Evolutionary conservation across 768 basidiomycete species (phyloP).

Genomic region (Cantharellus anzutake): DNA sequence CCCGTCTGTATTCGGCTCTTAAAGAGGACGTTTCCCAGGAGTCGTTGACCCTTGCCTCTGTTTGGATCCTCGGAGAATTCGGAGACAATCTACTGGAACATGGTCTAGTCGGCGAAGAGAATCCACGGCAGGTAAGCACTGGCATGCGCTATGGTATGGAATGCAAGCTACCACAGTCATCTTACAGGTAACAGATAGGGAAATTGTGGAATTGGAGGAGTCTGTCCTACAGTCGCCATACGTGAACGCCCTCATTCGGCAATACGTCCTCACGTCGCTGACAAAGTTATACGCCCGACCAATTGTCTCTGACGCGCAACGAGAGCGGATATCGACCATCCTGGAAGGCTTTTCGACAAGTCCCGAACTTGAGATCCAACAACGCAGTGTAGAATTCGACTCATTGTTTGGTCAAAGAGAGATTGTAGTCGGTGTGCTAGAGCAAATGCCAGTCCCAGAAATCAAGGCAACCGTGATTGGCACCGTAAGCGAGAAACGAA

Average conservation of each 20-base stretch:
- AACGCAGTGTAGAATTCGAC: conserved; percentile 88
- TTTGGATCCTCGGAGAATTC: conserved; percentile 96
- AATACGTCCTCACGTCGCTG: conserved; percentile 77
- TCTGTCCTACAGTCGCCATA: conserved; percentile 88
- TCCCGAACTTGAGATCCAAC: conserved; percentile 87
- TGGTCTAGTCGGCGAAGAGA: conserved; percentile 65
- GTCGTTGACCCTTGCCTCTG: conserved; percentile 76
- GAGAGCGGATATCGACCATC: conserved; percentile 60
- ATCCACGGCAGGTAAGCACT: conserved; percentile 38
- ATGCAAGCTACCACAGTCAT: conserved; percentile 1
- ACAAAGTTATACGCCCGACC: conserved; percentile 79
- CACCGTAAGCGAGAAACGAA: conserved; percentile 85
- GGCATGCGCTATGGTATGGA: not conserved
- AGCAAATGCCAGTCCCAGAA: conserved; percentile 98
- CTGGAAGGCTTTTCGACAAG: conserved; percentile 71
- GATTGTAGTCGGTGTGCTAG: conserved; percentile 68
- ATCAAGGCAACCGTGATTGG: conserved; percentile 95
- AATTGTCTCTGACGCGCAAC: conserved; percentile 43
- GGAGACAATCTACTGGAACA: conserved; percentile 75
- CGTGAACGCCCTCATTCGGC: conserved; percentile 73
- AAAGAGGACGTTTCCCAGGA: conserved; percentile 90
- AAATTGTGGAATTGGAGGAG: conserved; percentile 70
- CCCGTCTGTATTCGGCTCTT: conserved; percentile 74
- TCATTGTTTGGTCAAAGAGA: conserved; percentile 50
- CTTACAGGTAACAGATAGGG: conserved; percentile 52